Percentiles rank a stretch among this genome's conserved stretches.
These are phyloP conservation scores for Metarhizium anisopliae DNA, from an alignment of 2,329 filamentous ascomycete genomes.

Conservation along the genomic window DNA sequence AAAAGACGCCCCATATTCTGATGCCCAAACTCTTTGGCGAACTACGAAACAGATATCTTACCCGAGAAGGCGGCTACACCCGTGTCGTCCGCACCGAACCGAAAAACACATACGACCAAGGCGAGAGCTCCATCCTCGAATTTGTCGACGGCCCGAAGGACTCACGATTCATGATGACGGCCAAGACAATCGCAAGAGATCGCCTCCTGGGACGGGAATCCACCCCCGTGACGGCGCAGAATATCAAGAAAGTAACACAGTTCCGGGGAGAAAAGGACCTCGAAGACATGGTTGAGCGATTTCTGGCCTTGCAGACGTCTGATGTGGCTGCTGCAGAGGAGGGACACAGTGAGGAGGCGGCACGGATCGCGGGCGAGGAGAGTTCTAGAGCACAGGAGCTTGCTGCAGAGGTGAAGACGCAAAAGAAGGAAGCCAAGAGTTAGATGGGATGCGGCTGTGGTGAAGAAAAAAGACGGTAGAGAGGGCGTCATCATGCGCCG, in stretches of 20 bases:
- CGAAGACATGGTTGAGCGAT: conserved; percentile 50
- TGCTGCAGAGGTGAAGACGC: conserved; percentile 15
- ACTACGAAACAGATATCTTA: conserved; percentile 68
- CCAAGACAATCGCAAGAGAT: conserved; percentile 67
- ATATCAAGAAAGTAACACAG: conserved; percentile 80
- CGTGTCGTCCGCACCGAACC: conserved; percentile 89
- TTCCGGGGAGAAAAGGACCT: conserved; percentile 60
- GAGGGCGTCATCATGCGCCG: not conserved
- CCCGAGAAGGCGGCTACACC: conserved; percentile 85
- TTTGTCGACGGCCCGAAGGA: conserved; percentile 91
- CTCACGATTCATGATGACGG: conserved; percentile 90
- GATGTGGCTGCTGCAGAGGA: conserved; percentile 8
- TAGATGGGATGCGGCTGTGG: not conserved
- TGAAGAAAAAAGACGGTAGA: not conserved
- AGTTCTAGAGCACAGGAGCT: conserved; percentile 23
- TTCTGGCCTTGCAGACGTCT: conserved; percentile 20
- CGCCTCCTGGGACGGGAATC: conserved; percentile 45
- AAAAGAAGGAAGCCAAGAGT: not conserved
- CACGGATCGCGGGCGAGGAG: conserved; percentile 16
- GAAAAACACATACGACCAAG: conserved; percentile 74
- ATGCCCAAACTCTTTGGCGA: conserved; percentile 83
- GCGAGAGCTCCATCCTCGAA: conserved; percentile 82
- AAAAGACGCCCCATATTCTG: conserved; percentile 56
- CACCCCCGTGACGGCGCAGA: conserved; percentile 65
- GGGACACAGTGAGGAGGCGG: conserved; percentile 12